Conservation (phyloP, 1,284 basidiomycete species). For the Cryptococcus floricola region DNA sequence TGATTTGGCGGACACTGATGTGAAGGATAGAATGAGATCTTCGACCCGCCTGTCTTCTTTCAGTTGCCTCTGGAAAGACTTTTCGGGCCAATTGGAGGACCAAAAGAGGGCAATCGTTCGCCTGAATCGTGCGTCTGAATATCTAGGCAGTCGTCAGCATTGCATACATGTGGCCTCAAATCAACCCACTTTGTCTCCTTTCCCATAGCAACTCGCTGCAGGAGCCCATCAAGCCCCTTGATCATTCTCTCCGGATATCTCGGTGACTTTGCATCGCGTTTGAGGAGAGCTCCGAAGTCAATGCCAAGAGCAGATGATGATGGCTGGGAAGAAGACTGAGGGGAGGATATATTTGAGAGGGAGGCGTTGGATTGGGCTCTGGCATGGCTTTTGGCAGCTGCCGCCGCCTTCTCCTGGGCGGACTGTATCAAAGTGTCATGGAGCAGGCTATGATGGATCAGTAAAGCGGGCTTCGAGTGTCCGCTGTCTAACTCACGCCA, state of each 20-base stretch:
- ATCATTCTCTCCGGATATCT: slow-evolving; percentile 89
- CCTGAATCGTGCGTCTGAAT: slow-evolving; percentile 79
- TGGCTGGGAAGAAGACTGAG: too few relatives aligned
- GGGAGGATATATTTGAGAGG: too few relatives aligned
- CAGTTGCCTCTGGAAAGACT: slow-evolving; percentile 79
- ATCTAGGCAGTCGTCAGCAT: slow-evolving; percentile 53
- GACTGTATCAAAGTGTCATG: too few relatives aligned
- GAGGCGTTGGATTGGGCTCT: too few relatives aligned
- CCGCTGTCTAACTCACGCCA: too few relatives aligned
- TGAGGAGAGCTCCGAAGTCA: slow-evolving; percentile 35
- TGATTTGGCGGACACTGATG: slow-evolving; percentile 68
- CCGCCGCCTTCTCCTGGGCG: too few relatives aligned
- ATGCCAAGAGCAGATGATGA: slow-evolving; percentile 28
- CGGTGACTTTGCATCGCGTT: slow-evolving; percentile 59
- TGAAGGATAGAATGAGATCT: slow-evolving; percentile 91
- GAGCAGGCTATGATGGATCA: too few relatives aligned
- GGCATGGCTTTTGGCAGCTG: too few relatives aligned
- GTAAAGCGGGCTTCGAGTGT: too few relatives aligned
- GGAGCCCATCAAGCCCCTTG: slow-evolving; percentile 76
- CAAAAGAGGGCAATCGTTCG: slow-evolving; percentile 87
- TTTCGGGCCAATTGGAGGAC: slow-evolving; percentile 71
- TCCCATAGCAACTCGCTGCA: slow-evolving; percentile 87
- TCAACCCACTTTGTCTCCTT: slow-evolving; percentile 70
- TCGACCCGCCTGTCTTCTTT: slow-evolving; percentile 96
- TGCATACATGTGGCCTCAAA: neutral